Percentiles rank a stretch among this genome's conserved stretches.
Evolutionary conservation across 306 rosid species (phyloP).

Genomic region (Pterocarpus santalinus): DNA sequence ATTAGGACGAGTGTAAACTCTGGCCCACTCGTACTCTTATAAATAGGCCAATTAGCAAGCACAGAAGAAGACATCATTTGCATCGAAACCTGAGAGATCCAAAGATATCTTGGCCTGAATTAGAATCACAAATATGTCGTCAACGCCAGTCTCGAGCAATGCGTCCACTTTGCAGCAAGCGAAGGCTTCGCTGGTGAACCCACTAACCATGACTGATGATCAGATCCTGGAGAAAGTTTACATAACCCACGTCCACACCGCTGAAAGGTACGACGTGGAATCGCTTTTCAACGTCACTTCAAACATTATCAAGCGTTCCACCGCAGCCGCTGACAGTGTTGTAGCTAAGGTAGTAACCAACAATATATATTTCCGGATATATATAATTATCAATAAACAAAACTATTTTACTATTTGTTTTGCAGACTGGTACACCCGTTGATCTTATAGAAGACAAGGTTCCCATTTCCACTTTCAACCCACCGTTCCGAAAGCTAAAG

Average conservation of each 20-base stretch:
- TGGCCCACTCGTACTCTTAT: conserved; percentile 11
- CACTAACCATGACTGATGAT: conserved; percentile 46
- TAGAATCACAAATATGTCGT: neutral
- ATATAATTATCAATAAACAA: neutral
- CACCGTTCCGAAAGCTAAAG: conserved; percentile 50
- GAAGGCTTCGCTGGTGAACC: conserved; percentile 17
- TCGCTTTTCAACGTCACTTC: conserved; percentile 55
- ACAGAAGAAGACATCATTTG: conserved; percentile 8
- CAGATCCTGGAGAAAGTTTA: conserved; percentile 52
- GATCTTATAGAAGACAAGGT: conserved; percentile 49
- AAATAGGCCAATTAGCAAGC: conserved; percentile 21
- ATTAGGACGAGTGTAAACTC: neutral
- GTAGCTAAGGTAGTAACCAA: conserved; percentile 13
- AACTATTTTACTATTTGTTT: neutral
- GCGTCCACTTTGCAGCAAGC: neutral
- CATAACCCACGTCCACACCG: conserved; percentile 55
- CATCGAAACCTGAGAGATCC: neutral
- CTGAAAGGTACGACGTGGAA: conserved; percentile 54
- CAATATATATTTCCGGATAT: neutral
- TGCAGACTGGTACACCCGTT: conserved; percentile 42
- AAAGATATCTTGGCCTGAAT: too few relatives aligned
- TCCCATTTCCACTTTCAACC: conserved; percentile 41
- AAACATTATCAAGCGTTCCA: conserved; percentile 49
- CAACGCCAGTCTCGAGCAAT: neutral
- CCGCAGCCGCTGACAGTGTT: conserved; percentile 36